A percentile compares a stretch with the other conserved stretches of the same genome.
phyloP scores from a whole-genome alignment of 179 eudicot genomes.

The Heliamphora pulchella region DNA sequence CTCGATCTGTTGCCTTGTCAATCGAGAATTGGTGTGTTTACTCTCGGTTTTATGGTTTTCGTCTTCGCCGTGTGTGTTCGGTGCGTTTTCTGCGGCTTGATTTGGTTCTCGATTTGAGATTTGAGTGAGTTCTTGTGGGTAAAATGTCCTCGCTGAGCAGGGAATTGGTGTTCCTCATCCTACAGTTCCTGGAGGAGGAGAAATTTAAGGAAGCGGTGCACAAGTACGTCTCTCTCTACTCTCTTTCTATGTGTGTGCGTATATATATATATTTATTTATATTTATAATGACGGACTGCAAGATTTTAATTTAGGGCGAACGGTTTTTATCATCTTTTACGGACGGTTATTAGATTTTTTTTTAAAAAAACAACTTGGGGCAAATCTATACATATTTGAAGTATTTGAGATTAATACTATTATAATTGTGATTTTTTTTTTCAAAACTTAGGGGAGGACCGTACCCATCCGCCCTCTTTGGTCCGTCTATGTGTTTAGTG shows the following conservation, averaged over 20 bases:
- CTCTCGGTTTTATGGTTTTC: slow-evolving; percentile 2
- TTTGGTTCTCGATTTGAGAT: slow-evolving; percentile 13
- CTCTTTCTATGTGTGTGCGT: not conserved
- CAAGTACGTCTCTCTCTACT: slow-evolving; percentile 28
- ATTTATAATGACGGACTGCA: not conserved
- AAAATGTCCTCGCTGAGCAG: slow-evolving; percentile 85
- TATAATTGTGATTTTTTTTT: no score
- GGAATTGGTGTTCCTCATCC: slow-evolving; percentile 83
- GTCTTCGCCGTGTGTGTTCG: not conserved
- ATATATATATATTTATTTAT: not conserved
- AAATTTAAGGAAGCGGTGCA: slow-evolving; percentile 88
- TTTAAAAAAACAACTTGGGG: no score
- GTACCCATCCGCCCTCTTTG: no score
- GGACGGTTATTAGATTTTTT: no score
- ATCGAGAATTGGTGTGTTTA: not conserved
- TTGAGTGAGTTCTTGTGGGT: slow-evolving; percentile 12
- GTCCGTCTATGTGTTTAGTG: no score
- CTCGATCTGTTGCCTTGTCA: slow-evolving; percentile 3
- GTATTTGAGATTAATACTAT: no score
- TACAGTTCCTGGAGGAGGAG: slow-evolving; percentile 86
- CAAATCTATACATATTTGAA: no score
- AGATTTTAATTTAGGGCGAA: no score
- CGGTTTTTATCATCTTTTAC: no score
- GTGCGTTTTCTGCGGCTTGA: not conserved
- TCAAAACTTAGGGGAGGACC: no score